Evolutionary conservation across 2,329 filamentous ascomycete genomes (phyloP).

Genomic region (Fusarium annulatum): DNA sequence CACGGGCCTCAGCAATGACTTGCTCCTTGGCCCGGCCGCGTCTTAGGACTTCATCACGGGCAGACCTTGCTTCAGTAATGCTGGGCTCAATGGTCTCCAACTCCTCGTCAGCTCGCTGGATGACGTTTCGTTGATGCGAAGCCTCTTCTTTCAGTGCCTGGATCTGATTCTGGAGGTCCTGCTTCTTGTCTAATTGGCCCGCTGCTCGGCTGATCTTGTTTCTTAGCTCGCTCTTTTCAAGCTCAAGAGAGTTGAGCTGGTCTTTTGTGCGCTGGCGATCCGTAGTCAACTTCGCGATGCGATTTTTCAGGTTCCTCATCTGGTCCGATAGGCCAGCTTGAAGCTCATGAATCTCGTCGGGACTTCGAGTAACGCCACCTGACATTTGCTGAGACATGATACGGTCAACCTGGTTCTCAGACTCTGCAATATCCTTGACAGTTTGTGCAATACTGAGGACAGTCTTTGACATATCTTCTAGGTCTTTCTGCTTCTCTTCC

Average conservation of each 20-base stretch:
- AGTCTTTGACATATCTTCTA: constrained; percentile 81
- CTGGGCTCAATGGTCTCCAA: constrained; percentile 80
- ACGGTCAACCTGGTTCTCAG: constrained; percentile 78
- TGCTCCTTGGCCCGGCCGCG: constrained; percentile 79
- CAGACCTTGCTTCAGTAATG: constrained; percentile 78
- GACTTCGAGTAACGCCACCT: constrained; percentile 71
- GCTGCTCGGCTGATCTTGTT: constrained; percentile 77
- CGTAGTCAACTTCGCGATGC: constrained; percentile 71
- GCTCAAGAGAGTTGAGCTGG: constrained; percentile 76
- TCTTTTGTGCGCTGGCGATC: constrained; percentile 79
- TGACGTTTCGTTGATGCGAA: constrained; percentile 73
- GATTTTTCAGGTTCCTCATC: constrained; percentile 70
- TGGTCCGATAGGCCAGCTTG: constrained; percentile 75
- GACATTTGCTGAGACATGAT: constrained; percentile 81
- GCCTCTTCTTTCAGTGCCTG: constrained; percentile 78
- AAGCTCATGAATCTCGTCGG: constrained; percentile 86
- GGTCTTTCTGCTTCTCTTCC: constrained; percentile 74
- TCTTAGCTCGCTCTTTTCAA: constrained; percentile 79
- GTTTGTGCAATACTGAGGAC: constrained; percentile 81
- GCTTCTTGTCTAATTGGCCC: constrained; percentile 85
- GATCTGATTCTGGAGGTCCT: constrained; percentile 75
- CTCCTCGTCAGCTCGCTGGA: constrained; percentile 77
- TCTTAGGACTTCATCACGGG: constrained; percentile 79
- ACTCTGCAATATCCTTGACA: constrained; percentile 75
- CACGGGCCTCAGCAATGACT: constrained; percentile 75